Evolutionary conservation across 352 stramenopile genomes (phyloP), one percentile per base, ranked within the genome.

Genomic region (Thraustochytrium striatum): DNA sequence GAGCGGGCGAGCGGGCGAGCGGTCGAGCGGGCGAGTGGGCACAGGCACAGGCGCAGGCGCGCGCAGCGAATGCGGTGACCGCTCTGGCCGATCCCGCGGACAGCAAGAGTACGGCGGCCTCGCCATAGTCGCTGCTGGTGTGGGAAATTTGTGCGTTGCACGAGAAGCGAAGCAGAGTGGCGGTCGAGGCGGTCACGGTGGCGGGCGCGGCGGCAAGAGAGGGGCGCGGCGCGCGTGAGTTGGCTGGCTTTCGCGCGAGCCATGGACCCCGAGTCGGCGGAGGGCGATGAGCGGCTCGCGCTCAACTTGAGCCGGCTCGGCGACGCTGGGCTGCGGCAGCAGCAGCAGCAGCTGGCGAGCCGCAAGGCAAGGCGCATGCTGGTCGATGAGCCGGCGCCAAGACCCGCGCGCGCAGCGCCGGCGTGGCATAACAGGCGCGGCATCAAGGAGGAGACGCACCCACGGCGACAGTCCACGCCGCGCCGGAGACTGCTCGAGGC

Each of bases 401-500:
- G 25, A 21, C 16, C 16, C 25, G 47, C 47, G 25, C 16, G 16
- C 25, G 47, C 16, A 25, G 16, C 16, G 25, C 16, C 25, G 47
- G 16, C 47, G 16, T 21, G 47, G 16, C 16, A 16, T 25, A 55
- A 25, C 21, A 41, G 65, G 36, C 44, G 65, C 19, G 32, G 65
- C 19, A 32, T 75, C n/a, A 30, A 38, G 8, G 50, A 30, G n/a
- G 65, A 75, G 47, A 62, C 50, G 30, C 65, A 75, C 52, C 65
- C 65, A 13, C 44, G 61, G 65, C 16, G 65, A 1, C 65, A 75
- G 47, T 75, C 65, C n/a, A 75, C 65, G 16, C 65, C 65, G 35
- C 3, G 65, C 21, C 43, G 65, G 32, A 16, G 65, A 32, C 32
- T 75, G 5, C 44, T 75, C 44, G 65, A 75, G 65, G 65, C 65